Conservation (phyloP, 768 basidiomycete species). For the Lentinula detonsa region DNA sequence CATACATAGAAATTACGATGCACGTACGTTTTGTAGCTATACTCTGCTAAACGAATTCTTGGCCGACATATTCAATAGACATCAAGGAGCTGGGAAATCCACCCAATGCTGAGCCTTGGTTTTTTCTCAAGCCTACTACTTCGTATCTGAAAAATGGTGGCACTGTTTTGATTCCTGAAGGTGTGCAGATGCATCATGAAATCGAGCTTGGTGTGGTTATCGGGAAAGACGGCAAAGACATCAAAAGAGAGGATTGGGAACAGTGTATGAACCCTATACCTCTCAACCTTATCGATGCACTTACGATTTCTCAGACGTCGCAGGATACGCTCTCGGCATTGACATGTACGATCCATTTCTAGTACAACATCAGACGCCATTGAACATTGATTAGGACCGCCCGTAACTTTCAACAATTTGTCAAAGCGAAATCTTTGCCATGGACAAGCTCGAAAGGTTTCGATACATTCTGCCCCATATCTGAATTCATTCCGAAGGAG, state of each 20-base stretch:
- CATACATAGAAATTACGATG: background rate
- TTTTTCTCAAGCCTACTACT: background rate
- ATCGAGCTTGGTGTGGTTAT: constrained; percentile 1
- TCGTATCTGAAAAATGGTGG: background rate
- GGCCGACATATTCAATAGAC: background rate
- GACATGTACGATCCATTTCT: background rate
- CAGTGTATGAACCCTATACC: background rate
- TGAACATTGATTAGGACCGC: background rate
- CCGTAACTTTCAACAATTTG: background rate
- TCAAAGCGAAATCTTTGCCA: background rate
- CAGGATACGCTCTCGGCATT: background rate
- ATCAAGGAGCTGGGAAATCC: background rate
- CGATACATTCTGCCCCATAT: constrained; percentile 1
- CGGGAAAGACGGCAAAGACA: background rate
- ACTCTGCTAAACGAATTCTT: no score
- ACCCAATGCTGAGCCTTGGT: background rate
- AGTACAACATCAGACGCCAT: background rate
- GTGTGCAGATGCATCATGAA: background rate
- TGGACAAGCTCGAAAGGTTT: background rate
- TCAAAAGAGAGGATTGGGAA: background rate
- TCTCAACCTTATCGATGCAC: background rate
- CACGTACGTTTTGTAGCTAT: background rate
- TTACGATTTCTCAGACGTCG: background rate
- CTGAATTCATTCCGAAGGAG: background rate
- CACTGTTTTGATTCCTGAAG: background rate